A percentile compares a stretch with the other conserved stretches of the same genome.
Conservation (phyloP, 805 yeast species). For the Tetrapisispora fleetii region DNA sequence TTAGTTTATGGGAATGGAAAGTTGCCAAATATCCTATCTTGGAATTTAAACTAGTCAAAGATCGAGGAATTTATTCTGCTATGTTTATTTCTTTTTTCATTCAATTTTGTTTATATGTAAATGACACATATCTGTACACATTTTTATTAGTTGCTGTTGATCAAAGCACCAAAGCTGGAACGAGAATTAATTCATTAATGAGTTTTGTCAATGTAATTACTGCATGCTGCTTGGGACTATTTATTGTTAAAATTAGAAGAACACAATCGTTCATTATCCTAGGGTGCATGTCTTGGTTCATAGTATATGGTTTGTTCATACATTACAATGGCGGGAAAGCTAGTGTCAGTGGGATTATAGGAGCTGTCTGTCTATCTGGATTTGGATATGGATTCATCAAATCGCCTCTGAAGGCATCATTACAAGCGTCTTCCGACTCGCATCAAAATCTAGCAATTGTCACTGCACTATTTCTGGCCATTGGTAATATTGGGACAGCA, state of each 20-base stretch:
- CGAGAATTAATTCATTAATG: conserved; percentile 49
- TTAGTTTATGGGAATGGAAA: conserved; percentile 46
- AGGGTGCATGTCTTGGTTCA: conserved; percentile 49
- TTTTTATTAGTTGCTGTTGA: conserved; percentile 49
- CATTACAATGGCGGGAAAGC: conserved; percentile 42
- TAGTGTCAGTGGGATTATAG: conserved; percentile 49
- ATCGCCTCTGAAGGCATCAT: conserved; percentile 52
- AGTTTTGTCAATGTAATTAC: conserved; percentile 58
- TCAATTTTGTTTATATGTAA: conserved; percentile 52
- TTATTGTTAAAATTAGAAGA: conserved; percentile 39
- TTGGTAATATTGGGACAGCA: conserved; percentile 55
- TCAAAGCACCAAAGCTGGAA: conserved; percentile 49
- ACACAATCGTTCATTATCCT: conserved; percentile 51
- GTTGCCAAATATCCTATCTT: conserved; percentile 45
- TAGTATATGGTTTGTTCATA: conserved; percentile 48
- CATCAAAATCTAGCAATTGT: conserved; percentile 62
- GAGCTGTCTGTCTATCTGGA: conserved; percentile 52
- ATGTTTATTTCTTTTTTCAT: conserved; percentile 43
- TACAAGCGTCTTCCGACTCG: conserved; percentile 43
- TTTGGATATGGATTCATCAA: conserved; percentile 46
- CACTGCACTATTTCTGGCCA: conserved; percentile 45
- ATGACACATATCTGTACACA: conserved; percentile 54
- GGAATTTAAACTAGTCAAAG: conserved; percentile 44
- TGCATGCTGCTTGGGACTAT: conserved; percentile 50
- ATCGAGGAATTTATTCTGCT: conserved; percentile 59